Base-by-base conservation (phyloP, 345 rosid species). In the Citrus reticulata region DNA sequence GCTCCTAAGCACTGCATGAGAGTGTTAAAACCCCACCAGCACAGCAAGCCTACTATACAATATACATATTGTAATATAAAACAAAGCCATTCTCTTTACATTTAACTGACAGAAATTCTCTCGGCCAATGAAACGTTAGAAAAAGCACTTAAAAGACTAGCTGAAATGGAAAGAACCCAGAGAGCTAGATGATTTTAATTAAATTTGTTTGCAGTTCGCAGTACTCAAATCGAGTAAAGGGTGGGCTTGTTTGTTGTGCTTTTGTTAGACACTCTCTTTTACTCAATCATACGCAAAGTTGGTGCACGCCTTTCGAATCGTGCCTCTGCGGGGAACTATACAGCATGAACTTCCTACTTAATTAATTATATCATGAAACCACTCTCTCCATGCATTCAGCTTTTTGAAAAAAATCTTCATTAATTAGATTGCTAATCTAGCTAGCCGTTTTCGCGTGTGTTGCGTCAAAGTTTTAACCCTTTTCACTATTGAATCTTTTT, bases 221-320 rank as follows among this genome's bases (percentile, higher is more conserved):
- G 63, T 66, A 69, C 74, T 61, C 58, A 78, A 71, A 65, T 8
- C 51, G 5, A 57, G 65, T 65, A 68, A 69, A 82, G 77, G 82
- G 65, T 69, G 84, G 84, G 82, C 80, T 84, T 69, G 78, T 77
- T 79, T 78, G 83, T 78, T 78, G 82, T 69, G 79, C 76, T 77
- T 87, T 86, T 83, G 2, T 8, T 14, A 81, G 89, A 87, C 84
- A 85, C 32, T 10, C 30, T 75, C 83, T 79, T 85, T 74, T 63
- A 73, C 84, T 83, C 82, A 82, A 82, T 84, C 83, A 88, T 89
- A 81, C 84, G 85, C 85, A 83, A 79, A 73, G 67, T 72, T 75
- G 73, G 81, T 70, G 90, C 91, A 89, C 86, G 92, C 92, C 87
- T 78, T 82, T 78, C 80, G 55, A 81, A 37, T 59, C 78, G 70